phyloP scores from a whole-genome alignment of 306 rosid genomes.

The Castanospermum australe region DNA sequence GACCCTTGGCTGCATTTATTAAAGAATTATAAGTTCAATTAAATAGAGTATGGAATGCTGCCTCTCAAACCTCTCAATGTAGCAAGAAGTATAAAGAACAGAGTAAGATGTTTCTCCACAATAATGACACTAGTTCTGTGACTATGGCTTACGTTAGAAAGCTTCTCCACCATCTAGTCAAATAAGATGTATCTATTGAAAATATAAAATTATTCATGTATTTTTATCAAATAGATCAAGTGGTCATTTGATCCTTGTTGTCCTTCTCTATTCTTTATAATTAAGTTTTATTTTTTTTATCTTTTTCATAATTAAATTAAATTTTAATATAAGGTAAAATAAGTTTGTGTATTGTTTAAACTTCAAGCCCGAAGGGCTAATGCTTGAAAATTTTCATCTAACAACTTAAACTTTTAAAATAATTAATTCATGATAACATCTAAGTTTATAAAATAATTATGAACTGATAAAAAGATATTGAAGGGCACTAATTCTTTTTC shows the following conservation, averaged over 20 bases:
- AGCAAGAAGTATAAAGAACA: not conserved
- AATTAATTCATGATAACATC: too few relatives aligned
- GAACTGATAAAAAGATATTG: not conserved
- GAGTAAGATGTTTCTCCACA: not conserved
- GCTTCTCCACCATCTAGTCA: not conserved
- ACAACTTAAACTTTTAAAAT: too few relatives aligned
- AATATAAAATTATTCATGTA: too few relatives aligned
- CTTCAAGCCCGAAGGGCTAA: too few relatives aligned
- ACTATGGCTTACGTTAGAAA: not conserved
- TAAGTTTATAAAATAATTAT: not conserved
- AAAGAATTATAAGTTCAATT: constrained; percentile 18
- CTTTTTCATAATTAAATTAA: too few relatives aligned
- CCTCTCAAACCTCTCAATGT: not conserved
- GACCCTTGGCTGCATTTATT: constrained; percentile 8
- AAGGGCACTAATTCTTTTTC: not conserved
- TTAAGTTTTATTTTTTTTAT: too few relatives aligned
- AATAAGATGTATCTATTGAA: not conserved
- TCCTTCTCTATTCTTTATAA: too few relatives aligned
- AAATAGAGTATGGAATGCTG: constrained; percentile 1
- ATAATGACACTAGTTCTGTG: not conserved
- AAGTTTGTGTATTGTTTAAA: too few relatives aligned
- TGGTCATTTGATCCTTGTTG: too few relatives aligned
- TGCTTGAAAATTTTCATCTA: too few relatives aligned
- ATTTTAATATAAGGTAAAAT: too few relatives aligned
- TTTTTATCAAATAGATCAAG: too few relatives aligned